Evolutionary conservation across 768 basidiomycete species (phyloP).

Genomic region (Trametes meyenii): DNA sequence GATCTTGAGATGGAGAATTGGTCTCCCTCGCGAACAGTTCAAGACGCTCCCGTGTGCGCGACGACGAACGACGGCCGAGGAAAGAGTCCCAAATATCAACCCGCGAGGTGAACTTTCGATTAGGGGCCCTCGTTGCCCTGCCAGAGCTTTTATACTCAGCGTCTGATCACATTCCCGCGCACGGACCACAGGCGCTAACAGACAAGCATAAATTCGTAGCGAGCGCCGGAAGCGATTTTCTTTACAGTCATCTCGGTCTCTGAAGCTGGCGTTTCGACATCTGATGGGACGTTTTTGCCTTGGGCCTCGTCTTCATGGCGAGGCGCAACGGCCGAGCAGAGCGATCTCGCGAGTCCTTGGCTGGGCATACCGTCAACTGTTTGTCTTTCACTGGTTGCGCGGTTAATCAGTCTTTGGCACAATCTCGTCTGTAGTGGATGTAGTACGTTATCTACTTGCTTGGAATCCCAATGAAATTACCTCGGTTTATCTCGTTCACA

Average conservation of each 20-base stretch:
- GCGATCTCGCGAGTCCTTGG: conserved; percentile 41
- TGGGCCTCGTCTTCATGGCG: conserved; percentile 30
- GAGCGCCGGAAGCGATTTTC: conserved; percentile 34
- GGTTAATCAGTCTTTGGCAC: conserved; percentile 77
- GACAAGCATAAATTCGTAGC: conserved; percentile 27
- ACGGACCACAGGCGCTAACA: conserved; percentile 47
- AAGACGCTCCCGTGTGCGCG: conserved; percentile 49
- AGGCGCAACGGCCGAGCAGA: conserved; percentile 49
- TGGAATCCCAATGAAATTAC: too few relatives aligned
- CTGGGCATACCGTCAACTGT: conserved; percentile 75
- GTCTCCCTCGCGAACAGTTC: conserved; percentile 64
- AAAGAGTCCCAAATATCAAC: conserved; percentile 70
- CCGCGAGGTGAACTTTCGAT: conserved; percentile 73
- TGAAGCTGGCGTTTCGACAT: conserved; percentile 37
- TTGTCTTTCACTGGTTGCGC: conserved; percentile 45
- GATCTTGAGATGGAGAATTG: conserved; percentile 71
- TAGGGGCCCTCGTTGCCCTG: conserved; percentile 18
- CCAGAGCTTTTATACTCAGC: conserved; percentile 21
- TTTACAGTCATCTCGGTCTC: conserved; percentile 47
- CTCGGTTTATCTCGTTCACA: too few relatives aligned
- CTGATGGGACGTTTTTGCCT: conserved; percentile 25
- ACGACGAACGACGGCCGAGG: conserved; percentile 32
- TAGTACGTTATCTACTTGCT: not conserved
- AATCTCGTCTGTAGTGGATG: conserved; percentile 28
- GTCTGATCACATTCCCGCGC: conserved; percentile 40